Evolutionary conservation across 2,329 filamentous ascomycete genomes (phyloP).

Genomic region (Aspergillus arachidicola): DNA sequence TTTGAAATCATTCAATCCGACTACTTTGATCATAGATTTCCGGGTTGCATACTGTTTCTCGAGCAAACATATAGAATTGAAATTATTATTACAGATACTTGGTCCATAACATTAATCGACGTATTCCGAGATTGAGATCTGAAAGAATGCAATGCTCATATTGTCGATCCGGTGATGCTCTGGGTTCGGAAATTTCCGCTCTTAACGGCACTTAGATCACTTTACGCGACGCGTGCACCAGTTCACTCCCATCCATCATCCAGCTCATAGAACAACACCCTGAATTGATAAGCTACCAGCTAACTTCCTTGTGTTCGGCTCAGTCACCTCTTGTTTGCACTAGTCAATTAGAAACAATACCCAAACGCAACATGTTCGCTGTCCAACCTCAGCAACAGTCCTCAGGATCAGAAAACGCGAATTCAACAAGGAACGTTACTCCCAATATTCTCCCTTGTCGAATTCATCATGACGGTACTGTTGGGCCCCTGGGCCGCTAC

Average conservation of each 20-base stretch:
- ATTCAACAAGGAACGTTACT: constrained; percentile 45
- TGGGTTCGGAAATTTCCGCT: constrained; percentile 3
- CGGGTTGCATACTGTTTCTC: neutral
- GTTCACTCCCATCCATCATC: neutral
- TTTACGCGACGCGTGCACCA: constrained; percentile 36
- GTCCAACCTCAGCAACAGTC: constrained; percentile 33
- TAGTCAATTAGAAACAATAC: neutral
- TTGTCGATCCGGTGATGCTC: neutral
- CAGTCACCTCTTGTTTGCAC: neutral
- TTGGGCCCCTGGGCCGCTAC: constrained; percentile 65
- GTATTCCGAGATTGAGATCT: neutral
- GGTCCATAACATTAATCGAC: neutral
- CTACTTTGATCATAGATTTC: neutral
- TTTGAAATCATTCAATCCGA: constrained; percentile 6
- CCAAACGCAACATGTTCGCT: constrained; percentile 33
- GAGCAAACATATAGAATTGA: neutral
- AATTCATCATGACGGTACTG: constrained; percentile 74
- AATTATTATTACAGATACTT: neutral
- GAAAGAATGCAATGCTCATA: neutral
- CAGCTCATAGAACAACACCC: neutral
- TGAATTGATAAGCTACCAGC: neutral
- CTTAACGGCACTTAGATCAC: constrained; percentile 16
- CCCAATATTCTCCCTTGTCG: constrained; percentile 79
- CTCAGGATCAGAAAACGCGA: constrained; percentile 20
- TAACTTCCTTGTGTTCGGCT: neutral